These are phyloP conservation scores for Tetrahymena elliotti DNA, from an alignment of 73 alveolate genomes.

Conservation along the genomic window DNA sequence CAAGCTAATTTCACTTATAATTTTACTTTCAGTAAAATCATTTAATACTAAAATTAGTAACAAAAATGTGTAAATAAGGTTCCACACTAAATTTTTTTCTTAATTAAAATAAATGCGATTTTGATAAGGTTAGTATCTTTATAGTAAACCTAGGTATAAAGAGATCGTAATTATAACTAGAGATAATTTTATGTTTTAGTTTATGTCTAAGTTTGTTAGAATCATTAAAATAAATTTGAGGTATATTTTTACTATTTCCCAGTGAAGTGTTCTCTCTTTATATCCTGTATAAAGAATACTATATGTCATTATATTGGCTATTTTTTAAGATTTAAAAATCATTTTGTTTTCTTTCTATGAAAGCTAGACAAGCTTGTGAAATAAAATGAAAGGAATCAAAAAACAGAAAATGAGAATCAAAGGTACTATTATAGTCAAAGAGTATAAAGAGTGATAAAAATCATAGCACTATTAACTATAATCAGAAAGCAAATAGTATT, in stretches of 20 bases:
- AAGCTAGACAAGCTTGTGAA: background rate
- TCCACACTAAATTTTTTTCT: background rate
- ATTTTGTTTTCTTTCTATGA: background rate
- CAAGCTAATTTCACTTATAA: background rate
- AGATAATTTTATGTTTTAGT: background rate
- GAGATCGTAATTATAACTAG: too few species aligned
- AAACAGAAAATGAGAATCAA: background rate
- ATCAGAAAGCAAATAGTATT: background rate
- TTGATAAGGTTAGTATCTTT: background rate
- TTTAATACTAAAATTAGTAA: too few species aligned
- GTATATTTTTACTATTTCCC: background rate
- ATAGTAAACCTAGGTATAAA: too few species aligned
- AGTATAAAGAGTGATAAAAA: background rate
- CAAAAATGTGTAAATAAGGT: background rate
- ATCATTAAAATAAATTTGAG: background rate
- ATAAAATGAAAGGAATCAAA: background rate
- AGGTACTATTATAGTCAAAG: background rate
- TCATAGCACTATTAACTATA: background rate
- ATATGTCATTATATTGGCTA: background rate
- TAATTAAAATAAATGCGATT: too few species aligned
- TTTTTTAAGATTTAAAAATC: too few species aligned
- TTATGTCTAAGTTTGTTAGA: background rate
- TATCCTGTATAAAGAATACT: background rate
- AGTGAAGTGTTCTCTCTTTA: background rate
- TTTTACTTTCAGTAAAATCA: background rate